A percentile compares a stretch with the other conserved stretches of the same genome.
Conservation (phyloP, 805 yeast species). For the Kuraishia cidri region DNA sequence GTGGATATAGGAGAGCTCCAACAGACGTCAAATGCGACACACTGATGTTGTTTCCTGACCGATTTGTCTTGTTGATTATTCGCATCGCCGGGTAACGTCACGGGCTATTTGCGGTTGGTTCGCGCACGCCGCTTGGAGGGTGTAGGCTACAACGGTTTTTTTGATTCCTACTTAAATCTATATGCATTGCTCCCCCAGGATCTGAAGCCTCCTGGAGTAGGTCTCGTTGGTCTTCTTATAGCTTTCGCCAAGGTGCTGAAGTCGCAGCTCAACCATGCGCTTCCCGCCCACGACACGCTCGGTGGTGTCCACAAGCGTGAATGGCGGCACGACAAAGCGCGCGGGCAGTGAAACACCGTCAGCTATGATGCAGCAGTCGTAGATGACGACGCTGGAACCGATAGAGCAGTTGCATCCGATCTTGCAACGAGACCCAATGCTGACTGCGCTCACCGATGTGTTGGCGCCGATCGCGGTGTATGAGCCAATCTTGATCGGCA, state of each 20-base stretch:
- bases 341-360: conserved; percentile 31
- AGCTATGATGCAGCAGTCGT: conserved; percentile 43
- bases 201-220: background rate
- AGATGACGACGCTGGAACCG: conserved; percentile 26
- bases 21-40: too few relatives aligned
- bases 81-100: too few relatives aligned
- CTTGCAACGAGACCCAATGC: conserved; percentile 39
- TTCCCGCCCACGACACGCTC: background rate
- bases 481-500: conserved; percentile 33
- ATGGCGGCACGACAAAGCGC: conserved; percentile 40
- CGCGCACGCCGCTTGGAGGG: too few relatives aligned
- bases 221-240: conserved; percentile 1
- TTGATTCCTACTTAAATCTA: too few relatives aligned
- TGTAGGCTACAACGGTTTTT: too few relatives aligned
- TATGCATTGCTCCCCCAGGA: too few relatives aligned
- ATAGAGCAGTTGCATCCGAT: conserved; percentile 32
- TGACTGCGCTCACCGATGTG: conserved; percentile 23
- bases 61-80: too few relatives aligned
- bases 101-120: too few relatives aligned
- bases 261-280: background rate
- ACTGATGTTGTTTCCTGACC: too few relatives aligned
- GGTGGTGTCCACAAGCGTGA: conserved; percentile 34
- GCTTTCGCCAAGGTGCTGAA: conserved; percentile 1
- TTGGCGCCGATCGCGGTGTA: conserved; percentile 31
- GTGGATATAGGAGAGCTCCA: too few relatives aligned